Conservation (phyloP, 345 rosid species). For the Camelina laxa region DNA sequence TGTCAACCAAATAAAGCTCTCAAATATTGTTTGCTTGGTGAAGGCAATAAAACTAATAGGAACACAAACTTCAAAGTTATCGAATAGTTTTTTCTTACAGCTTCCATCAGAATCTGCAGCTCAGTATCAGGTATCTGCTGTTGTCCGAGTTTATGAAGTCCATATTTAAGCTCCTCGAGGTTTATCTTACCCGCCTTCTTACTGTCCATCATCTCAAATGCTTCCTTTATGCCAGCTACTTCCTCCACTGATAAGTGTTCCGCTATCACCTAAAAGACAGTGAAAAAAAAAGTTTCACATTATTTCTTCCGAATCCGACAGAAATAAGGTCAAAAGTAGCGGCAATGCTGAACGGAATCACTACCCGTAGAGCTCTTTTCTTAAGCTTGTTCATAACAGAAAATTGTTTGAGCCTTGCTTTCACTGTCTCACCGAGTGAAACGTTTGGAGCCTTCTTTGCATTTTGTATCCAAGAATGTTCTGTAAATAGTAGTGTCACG, state of each 20-base stretch:
- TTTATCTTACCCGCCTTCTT: slow-evolving; percentile 67
- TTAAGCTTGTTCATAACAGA: slow-evolving; percentile 95
- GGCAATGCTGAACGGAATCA: background rate
- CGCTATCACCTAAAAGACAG: slow-evolving; percentile 70
- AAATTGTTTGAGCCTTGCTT: slow-evolving; percentile 88
- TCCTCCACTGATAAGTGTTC: slow-evolving; percentile 93
- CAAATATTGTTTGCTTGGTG: slow-evolving; percentile 10
- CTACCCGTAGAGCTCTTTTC: slow-evolving; percentile 88
- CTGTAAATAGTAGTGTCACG: slow-evolving; percentile 46
- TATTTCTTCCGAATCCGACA: background rate
- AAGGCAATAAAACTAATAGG: background rate
- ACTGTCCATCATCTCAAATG: slow-evolving; percentile 80
- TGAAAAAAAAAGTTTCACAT: background rate
- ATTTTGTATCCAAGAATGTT: slow-evolving; percentile 89
- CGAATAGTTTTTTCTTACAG: slow-evolving; percentile 57
- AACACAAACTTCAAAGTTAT: slow-evolving; percentile 5
- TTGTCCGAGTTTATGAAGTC: slow-evolving; percentile 84
- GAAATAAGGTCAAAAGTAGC: background rate
- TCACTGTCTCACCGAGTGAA: slow-evolving; percentile 86
- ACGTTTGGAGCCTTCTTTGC: slow-evolving; percentile 89
- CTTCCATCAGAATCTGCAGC: slow-evolving; percentile 85
- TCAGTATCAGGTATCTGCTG: slow-evolving; percentile 75
- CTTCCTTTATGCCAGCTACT: slow-evolving; percentile 91
- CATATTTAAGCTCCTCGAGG: slow-evolving; percentile 72
- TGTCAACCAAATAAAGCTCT: slow-evolving; percentile 35